These are phyloP conservation scores for Xerocomus potaroensis DNA, from an alignment of 768 basidiomycete species.

Conservation along the genomic window DNA sequence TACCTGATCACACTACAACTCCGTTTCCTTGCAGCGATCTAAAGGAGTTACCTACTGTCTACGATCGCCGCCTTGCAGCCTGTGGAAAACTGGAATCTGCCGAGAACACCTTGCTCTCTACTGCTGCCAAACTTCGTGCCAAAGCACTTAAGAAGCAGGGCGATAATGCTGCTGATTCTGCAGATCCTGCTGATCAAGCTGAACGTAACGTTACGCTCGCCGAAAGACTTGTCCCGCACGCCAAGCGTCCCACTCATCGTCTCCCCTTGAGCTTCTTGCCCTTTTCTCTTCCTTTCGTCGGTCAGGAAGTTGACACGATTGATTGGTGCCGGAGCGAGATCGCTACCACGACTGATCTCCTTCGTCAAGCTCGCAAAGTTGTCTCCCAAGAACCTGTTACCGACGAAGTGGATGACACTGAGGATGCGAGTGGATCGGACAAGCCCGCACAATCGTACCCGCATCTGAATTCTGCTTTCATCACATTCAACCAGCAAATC, in stretches of 20 bases:
- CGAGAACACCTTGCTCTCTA: constrained; percentile 72
- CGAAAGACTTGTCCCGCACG: constrained; percentile 58
- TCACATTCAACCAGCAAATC: constrained; percentile 90
- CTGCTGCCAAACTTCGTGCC: constrained; percentile 66
- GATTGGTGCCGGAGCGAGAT: constrained; percentile 86
- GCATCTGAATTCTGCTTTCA: constrained; percentile 69
- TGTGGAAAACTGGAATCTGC: constrained; percentile 81
- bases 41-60: constrained; percentile 80
- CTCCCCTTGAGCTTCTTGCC: constrained; percentile 52
- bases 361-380: constrained; percentile 47
- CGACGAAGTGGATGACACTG: constrained; percentile 19
- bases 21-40: constrained; percentile 55
- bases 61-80: constrained; percentile 70
- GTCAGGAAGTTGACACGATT: constrained; percentile 90
- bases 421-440: constrained; percentile 8
- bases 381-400: constrained; percentile 15
- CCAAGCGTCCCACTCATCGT: constrained; percentile 75
- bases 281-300: constrained; percentile 60
- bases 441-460: constrained; percentile 42
- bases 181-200: constrained; percentile 23
- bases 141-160: constrained; percentile 47
- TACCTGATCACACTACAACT: no score
- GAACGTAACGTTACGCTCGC: constrained; percentile 35
- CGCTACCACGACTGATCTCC: constrained; percentile 42
- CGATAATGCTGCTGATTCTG: constrained; percentile 16